Conservation (phyloP, 179 eudicot species). For the Gypsophila paniculata region DNA sequence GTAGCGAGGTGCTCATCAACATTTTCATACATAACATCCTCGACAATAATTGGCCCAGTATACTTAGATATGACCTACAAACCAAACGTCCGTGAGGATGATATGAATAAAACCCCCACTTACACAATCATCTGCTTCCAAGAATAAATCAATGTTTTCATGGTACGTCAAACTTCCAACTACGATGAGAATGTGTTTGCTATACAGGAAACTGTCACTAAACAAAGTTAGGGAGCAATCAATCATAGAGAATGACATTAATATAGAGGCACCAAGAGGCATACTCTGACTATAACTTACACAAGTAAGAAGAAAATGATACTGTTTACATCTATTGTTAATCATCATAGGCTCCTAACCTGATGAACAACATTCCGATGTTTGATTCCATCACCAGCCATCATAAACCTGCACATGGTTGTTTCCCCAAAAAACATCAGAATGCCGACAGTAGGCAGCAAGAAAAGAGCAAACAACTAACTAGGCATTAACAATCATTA, state of each 20-base stretch:
- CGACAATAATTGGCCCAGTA: constrained; percentile 77
- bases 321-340: background rate
- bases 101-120: background rate
- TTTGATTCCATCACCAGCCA: constrained; percentile 90
- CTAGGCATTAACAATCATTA: background rate
- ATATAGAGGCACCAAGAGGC: background rate
- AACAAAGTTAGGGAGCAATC: background rate
- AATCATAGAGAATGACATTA: too few relatives aligned
- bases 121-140: background rate
- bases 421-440: constrained; percentile 15
- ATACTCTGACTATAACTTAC: background rate
- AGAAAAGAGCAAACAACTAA: constrained; percentile 3
- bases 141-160: background rate
- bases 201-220: background rate
- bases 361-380: constrained; percentile 57
- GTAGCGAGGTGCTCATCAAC: constrained; percentile 44
- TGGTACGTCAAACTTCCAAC: background rate
- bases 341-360: constrained; percentile 37
- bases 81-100: constrained; percentile 17
- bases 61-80: constrained; percentile 63
- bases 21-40: constrained; percentile 81
- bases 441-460: constrained; percentile 3
- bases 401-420: constrained; percentile 63
- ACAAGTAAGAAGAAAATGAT: background rate
- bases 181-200: background rate